Base-by-base conservation (phyloP, 257 asterid genomes). In the Nicotiana noctiflora region DNA sequence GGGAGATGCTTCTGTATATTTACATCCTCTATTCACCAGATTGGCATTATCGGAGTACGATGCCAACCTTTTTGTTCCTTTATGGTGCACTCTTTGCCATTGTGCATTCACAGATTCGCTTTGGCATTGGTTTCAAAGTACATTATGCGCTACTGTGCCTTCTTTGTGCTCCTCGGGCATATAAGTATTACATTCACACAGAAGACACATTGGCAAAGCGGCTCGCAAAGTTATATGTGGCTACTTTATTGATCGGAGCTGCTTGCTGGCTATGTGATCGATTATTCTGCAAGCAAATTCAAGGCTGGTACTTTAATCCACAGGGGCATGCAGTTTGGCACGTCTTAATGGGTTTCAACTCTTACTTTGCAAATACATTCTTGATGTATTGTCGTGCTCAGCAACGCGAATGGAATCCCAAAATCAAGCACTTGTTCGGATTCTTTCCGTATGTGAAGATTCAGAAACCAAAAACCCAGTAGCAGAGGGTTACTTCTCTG, bases 241-340 rank as follows among this genome's bases (percentile, higher is more conserved):
- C 78, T 75, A 93, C 99, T 64, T 89, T 95, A 51, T 37, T 79
- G 80, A 63, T 80, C 2, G 99, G 88, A 79, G 89, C 85, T 76
- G 51, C 88, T 19, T 95, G 96, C 88, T 95, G 98, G 97, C 84
- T 90, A 67, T 88, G 87, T 21, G 99, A 95, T 86, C 92, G 92
- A 14, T 79, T 85, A 79, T 82, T 95, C 57, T 95, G 98, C 87
- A 82, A 83, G 86, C 83, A 86, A 11, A 84, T 92, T 18, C 86
- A 92, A 2, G 63, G 49, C 32, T 90, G 92, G 97, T 82, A 23
- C 68, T 21, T 91, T 85, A 91, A 95, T 60, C 98, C 97, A 70
- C 98, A 95, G 82, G 98, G 98, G 25, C 98, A 95, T 86, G 98
- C 98, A 25, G 25, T 93, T 56, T 95, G 98, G 98, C 98, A 95